A percentile compares a stretch with the other conserved stretches of the same genome.
These are phyloP conservation scores for Penstemon eatonii DNA, from an alignment of 257 asterid genomes.

Conservation along the genomic window DNA sequence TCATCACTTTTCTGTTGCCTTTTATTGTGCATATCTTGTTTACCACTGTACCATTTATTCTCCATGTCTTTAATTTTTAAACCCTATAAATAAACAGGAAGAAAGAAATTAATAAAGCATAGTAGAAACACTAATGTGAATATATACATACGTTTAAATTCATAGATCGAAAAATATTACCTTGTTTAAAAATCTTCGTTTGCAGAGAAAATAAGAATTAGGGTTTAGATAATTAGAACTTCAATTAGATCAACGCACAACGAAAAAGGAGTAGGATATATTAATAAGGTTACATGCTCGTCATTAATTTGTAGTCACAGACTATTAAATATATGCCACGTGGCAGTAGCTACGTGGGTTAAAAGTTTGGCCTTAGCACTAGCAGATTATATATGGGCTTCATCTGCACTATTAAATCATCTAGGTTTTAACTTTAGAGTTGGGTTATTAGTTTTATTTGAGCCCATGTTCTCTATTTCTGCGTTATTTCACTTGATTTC, in stretches of 20 bases:
- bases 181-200: slow-evolving; percentile 24
- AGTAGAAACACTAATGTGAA: not conserved
- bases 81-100: slow-evolving; percentile 26
- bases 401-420: too few species aligned
- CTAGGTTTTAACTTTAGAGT: too few species aligned
- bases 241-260: not conserved
- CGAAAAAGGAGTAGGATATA: not conserved
- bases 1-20: slow-evolving; percentile 47
- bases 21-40: slow-evolving; percentile 59
- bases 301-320: not conserved
- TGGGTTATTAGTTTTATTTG: too few species aligned
- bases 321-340: too few species aligned
- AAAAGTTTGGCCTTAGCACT: too few species aligned
- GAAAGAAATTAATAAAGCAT: not conserved
- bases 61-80: slow-evolving; percentile 49
- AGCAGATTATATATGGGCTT: too few species aligned
- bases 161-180: slow-evolving; percentile 24
- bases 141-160: not conserved
- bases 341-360: too few species aligned
- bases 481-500: too few species aligned
- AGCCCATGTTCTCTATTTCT: too few species aligned
- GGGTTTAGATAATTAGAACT: slow-evolving; percentile 6
- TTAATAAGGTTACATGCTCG: not conserved
- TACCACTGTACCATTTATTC: slow-evolving; percentile 59
- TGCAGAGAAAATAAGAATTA: slow-evolving; percentile 15